A percentile compares a stretch with the other conserved stretches of the same genome.
Evolutionary conservation across 2,329 filamentous ascomycete genomes (phyloP).

Genomic region (Samsoniella hepiali): DNA sequence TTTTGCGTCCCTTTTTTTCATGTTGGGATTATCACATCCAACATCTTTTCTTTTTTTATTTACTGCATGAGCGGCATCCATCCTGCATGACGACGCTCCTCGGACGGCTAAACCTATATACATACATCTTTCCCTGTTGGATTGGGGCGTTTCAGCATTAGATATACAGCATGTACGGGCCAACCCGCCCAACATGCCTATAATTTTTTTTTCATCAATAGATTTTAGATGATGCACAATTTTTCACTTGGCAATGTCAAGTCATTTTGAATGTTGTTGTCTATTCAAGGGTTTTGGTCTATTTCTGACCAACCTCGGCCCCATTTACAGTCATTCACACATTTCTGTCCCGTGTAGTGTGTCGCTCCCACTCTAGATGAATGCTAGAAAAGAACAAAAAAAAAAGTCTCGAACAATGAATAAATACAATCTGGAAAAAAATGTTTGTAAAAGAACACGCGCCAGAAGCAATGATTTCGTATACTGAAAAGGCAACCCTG

Average conservation of each 20-base stretch:
- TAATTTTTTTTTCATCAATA: neutral
- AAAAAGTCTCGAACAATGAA: neutral
- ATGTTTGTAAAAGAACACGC: neutral
- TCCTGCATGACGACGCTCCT: neutral
- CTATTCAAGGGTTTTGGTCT: no score
- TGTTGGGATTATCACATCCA: neutral
- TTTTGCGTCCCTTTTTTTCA: neutral
- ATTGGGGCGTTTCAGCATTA: conserved; percentile 3
- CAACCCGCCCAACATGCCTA: neutral
- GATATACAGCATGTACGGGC: neutral
- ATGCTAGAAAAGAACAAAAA: neutral
- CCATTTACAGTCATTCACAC: neutral
- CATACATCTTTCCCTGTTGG: neutral
- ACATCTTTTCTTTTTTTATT: neutral
- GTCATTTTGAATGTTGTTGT: no score
- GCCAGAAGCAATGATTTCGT: neutral
- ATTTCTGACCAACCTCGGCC: neutral
- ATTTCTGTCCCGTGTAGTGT: neutral
- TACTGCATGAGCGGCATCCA: neutral
- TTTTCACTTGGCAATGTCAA: no score
- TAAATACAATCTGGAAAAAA: neutral
- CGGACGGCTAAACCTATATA: neutral
- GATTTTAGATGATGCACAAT: neutral
- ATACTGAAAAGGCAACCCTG: neutral
- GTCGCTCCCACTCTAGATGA: neutral